Evolutionary conservation across 768 basidiomycete species (phyloP), one percentile per base, ranked within the genome.

Genomic region (Strobilomyces echinocephalus): DNA sequence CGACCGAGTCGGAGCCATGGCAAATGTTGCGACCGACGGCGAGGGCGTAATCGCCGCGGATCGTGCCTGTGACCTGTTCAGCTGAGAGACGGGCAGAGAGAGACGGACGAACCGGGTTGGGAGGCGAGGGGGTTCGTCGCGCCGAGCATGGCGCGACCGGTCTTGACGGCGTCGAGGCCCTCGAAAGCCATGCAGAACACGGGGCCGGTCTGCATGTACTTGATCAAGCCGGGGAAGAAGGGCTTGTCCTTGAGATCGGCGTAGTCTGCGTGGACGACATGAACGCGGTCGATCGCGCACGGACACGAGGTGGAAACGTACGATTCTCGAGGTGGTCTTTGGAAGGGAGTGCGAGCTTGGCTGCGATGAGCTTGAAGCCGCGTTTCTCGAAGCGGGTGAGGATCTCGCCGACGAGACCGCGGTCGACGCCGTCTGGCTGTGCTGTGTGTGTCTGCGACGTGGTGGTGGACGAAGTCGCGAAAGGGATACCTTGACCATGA

Each of bases 381-480:
- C 95, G 92, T 78, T 88, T 85, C 83, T 99, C 97, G 75, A 99
- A 98, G 65, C 95, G 84, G 68, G 80, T 65, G 74, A 95, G 91
- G 84, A 98, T 97, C 77, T 92, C 87, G 70, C 92, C 95, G 71
- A 95, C 79, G 74, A 97, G 88, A 62, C 80, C 85, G 65, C 97
- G 90, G 76, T 97, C 93, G 78, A 99, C 97, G 73, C 95, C 97
- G 76, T 99, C 97, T 66, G 97, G 97, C 95, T 97, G 65, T 16
- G 56, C n/a, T 18, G 12, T 9, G 16, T 38, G 30, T 9, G 30
- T 30, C 30, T 4, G 33, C 18, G 18, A 14, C 14, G 11, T 31
- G 21, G 11, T 31, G 21, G 14, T 16, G 11, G 30, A 10, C 3
- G 18, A 1, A 20, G 26, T 11, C 4, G 18, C 12, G 41, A 15